These are phyloP conservation scores for Vickermania spadyakhi DNA, from an alignment of 208 protist species.

Conservation along the genomic window DNA sequence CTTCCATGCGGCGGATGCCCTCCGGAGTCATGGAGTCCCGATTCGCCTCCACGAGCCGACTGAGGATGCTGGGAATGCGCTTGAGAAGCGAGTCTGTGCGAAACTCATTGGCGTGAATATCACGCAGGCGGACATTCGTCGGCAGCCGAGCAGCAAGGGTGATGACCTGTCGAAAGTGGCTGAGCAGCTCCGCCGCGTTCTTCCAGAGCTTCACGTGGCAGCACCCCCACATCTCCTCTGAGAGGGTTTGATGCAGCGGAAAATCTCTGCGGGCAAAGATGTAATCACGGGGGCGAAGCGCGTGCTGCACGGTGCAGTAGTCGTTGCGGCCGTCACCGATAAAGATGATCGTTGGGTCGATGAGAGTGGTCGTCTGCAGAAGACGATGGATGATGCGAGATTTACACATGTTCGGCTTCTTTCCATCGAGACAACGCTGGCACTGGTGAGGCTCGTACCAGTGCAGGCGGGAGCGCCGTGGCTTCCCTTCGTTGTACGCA, in stretches of 20 bases:
- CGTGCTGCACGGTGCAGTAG: constrained; percentile 71
- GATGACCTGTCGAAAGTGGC: constrained; percentile 41
- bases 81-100: constrained; percentile 45
- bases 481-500: constrained; percentile 21
- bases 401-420: constrained; percentile 84
- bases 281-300: constrained; percentile 71
- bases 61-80: constrained; percentile 48
- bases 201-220: constrained; percentile 67
- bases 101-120: constrained; percentile 52
- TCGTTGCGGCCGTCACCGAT: constrained; percentile 82
- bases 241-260: constrained; percentile 41
- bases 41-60: constrained; percentile 42
- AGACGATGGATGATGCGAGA: constrained; percentile 63
- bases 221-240: constrained; percentile 38
- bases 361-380: constrained; percentile 56
- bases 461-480: constrained; percentile 39
- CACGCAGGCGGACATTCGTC: constrained; percentile 68
- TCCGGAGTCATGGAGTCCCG: constrained; percentile 6
- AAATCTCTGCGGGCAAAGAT: constrained; percentile 64
- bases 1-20: constrained; percentile 14
- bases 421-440: constrained; percentile 26
- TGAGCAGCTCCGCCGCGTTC: constrained; percentile 47
- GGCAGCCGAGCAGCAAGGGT: constrained; percentile 35
- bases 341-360: constrained; percentile 83
- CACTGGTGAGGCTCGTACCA: constrained; percentile 84